phyloP scores from a whole-genome alignment of 2,329 filamentous ascomycete species.

The Amauroascus niger region DNA sequence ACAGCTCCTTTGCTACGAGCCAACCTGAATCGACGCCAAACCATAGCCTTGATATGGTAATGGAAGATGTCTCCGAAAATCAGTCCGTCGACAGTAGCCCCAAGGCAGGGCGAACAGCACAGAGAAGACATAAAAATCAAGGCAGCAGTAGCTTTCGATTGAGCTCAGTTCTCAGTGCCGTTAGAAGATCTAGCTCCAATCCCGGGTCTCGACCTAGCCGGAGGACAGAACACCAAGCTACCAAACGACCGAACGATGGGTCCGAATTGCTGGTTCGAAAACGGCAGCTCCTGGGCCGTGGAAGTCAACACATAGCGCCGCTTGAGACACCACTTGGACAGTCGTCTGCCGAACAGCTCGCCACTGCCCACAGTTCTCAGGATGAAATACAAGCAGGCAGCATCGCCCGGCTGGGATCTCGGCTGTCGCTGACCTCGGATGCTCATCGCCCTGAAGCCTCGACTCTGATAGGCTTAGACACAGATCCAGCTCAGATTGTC shows the following conservation, averaged over 20 bases:
- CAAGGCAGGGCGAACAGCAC: background rate
- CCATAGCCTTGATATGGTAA: background rate
- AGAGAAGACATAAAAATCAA: slow-evolving; percentile 11
- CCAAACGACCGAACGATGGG: slow-evolving; percentile 35
- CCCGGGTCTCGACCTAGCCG: background rate
- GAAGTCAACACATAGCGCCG: slow-evolving; percentile 25
- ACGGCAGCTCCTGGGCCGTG: slow-evolving; percentile 29
- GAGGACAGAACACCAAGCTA: slow-evolving; percentile 9
- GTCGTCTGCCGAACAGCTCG: slow-evolving; percentile 24
- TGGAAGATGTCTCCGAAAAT: background rate
- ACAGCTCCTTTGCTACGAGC: background rate
- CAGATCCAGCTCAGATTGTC: slow-evolving; percentile 81
- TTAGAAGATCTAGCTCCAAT: slow-evolving; percentile 1
- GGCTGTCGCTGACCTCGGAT: background rate
- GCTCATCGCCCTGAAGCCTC: background rate
- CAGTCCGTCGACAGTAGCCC: background rate
- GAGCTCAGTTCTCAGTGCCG: slow-evolving; percentile 1
- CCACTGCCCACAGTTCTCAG: slow-evolving; percentile 13
- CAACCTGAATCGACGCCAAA: background rate
- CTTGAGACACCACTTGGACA: slow-evolving; percentile 21
- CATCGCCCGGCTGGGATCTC: background rate
- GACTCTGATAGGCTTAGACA: slow-evolving; percentile 42
- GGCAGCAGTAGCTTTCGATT: slow-evolving; percentile 17
- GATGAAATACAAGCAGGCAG: background rate
- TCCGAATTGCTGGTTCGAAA: slow-evolving; percentile 28